Evolutionary conservation across 108 stramenopile genomes (phyloP), one percentile per base, ranked within the genome.

Genomic region (Parietichytrium sp.): DNA sequence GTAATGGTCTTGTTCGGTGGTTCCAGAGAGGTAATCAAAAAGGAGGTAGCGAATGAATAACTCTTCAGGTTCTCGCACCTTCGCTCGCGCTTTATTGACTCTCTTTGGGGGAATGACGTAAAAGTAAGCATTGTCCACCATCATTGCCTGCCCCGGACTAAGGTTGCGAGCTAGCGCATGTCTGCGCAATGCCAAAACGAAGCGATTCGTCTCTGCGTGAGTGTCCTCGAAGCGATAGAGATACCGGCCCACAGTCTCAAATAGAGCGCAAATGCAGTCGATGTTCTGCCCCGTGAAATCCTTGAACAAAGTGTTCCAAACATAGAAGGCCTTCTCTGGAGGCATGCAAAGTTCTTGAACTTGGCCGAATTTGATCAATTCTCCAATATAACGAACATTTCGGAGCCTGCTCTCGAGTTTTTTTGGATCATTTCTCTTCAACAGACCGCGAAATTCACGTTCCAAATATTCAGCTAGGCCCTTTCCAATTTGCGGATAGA

Each of bases 281-380:
- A 72, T 42, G 42, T 72, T 72, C 45, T 72, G 61, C 6, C 61
- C 61, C 0, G 38, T 33, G 25, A 72, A 72, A 8, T 72, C 61
- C 1, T 27, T 7, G 1, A 72, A 72, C 38, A 33, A 72, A 27
- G 36, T 72, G 29, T 33, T 72, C 61, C 61, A 72, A 33, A 72
- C 61, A 72, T 45, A 72, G 61, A 45, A 72, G 10, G 61, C 61
- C 61, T 72, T 72, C 45, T 72, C 61, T 25, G 61, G 61, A 6
- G 38, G 38, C 12, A 42, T 42, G 42, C 61, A 27, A 38, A 72
- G 61, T 25, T 72, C 61, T 38, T 72, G 20, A n/a, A 72, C 61
- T 10, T 72, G 61, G 42, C 61, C 61, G 45, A 72, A 72, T 2
- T 72, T 72, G 61, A 72, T 42, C 23, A 72, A 42, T 42, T 72